Conservation (phyloP, 805 yeast species). For the Ogataea sp. region DNA sequence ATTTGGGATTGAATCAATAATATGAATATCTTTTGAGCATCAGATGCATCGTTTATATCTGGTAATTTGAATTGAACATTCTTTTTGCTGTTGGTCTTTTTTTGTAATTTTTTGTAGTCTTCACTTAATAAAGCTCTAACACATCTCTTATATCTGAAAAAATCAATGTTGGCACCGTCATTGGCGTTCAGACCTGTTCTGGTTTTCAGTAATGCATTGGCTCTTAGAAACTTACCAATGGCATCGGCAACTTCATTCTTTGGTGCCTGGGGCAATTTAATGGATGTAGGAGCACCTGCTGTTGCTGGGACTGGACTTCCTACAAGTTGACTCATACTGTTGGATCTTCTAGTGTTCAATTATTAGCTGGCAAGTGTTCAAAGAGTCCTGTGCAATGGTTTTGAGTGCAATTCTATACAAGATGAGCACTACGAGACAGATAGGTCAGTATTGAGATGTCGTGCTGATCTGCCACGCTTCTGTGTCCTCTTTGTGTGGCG, state of each 20-base stretch:
- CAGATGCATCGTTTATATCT: constrained; percentile 36
- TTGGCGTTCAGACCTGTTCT: constrained; percentile 61
- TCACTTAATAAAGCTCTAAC: constrained; percentile 67
- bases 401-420: no score
- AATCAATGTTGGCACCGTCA: constrained; percentile 64
- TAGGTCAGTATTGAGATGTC: no score
- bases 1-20: constrained; percentile 64
- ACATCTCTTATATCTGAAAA: constrained; percentile 82
- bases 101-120: constrained; percentile 43
- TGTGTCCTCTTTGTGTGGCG: no score
- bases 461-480: no score
- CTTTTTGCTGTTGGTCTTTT: constrained; percentile 34
- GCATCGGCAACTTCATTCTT: constrained; percentile 52
- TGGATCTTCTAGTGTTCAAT: neutral
- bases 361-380: no score
- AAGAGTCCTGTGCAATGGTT: no score
- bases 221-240: constrained; percentile 64
- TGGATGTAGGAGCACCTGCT: neutral
- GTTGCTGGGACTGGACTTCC: neutral
- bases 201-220: constrained; percentile 61
- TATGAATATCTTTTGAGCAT: constrained; percentile 57
- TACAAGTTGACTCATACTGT: neutral
- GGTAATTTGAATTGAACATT: no score
- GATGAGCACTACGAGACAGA: no score
- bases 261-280: constrained; percentile 10